Base-by-base conservation (phyloP, 805 yeast genomes). In the Ogataea siamensis region DNA sequence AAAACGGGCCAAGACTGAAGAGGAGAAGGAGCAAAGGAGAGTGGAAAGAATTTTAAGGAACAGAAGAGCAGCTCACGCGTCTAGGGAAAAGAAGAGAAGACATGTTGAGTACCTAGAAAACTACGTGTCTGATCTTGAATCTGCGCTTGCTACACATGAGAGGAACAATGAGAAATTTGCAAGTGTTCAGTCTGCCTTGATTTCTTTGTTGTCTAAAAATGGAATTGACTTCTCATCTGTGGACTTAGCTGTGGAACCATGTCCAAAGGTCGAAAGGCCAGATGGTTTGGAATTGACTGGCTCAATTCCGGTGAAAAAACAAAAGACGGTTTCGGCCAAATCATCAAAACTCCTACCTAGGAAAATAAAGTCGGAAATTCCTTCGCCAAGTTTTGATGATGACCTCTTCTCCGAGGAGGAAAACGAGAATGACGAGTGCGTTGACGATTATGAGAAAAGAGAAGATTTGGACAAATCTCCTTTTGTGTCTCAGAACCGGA, bases 51-150 rank as follows among this genome's bases (percentile, higher is more conserved):
- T 93, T 34, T 70, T 91, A 53, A 76, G 99, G 60, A 91, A 91
- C 64, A 78, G 98, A 57, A 83, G 91, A 59, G 98, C 98, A 11
- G 99, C 99, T 32, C 98, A 91, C 61, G 95, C 96, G 37, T 86
- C 96, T 19, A 77, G 99, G 50, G 99, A 93, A 59, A 89, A 91
- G 76, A 91, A 91, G 75, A 77, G 98, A 59, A 78, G 80, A 57
- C 95, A 91, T 58, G 83, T 93, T 40, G 96, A 88, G 63, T 79
- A 76, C 46, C 71, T 93, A 50, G 97, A 91, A 63, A 61, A 68
- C 25, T 76, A 75, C 48, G 79, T 74, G 25, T 50, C 58, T 28
- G 56, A 62, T 22, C 62, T 76, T 49, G 78, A 71, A 45, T 20
- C 31, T 18, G 37, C 47, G 15, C 26, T 53, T 4, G 12, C 32